Base-by-base conservation (phyloP, 2,329 filamentous ascomycete species). In the Fusarium gaditjirri region DNA sequence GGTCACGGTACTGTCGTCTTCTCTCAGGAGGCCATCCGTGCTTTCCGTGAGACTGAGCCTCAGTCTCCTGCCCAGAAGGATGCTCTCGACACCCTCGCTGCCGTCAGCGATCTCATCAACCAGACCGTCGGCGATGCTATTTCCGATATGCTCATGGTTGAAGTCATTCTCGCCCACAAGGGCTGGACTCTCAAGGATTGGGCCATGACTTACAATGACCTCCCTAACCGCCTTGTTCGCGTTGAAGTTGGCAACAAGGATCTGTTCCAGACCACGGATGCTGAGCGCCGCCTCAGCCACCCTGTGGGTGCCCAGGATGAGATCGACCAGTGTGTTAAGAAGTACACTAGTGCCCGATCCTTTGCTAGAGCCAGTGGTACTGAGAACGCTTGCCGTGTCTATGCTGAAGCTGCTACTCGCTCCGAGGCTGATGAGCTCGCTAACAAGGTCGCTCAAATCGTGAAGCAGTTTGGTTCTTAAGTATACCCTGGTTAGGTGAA, bases 1-100 rank as follows among this genome's bases (percentile, higher is more conserved):
- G 96, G 96, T 35, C 96, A 99, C 82, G 96, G 96, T 73, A 99
- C 96, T 14, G 93, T 98, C 39, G 91, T 98, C 60, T 99, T 99
- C 87, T 97, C 94, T 2, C 89, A 92, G 64, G 91, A 93, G 66
- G 95, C 95, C 8, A 85, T 95, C 50, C 91, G 92, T 75, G 88
- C 89, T 53, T 97, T 99, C 84, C 88, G 87, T 74, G 92, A 90
- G 76, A 92, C 92, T 68, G 89, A 94, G 79, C 95, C 96, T 10
- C 92, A 97, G 81, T 97, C 94, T 1, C 95, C 96, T 2, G 95
- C 94, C 11, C 95, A 98, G 82, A 93, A 95, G 80, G 93, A 94
- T 76, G 94, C 95, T 4, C 89, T 98, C 19, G 93, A 97, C 61
- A 94, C 92, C 13, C 91, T 99, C 2, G 88, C 89, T 58, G 95